phyloP scores from a whole-genome alignment of 768 basidiomycete species.

The Tricholoma hemisulphureum region DNA sequence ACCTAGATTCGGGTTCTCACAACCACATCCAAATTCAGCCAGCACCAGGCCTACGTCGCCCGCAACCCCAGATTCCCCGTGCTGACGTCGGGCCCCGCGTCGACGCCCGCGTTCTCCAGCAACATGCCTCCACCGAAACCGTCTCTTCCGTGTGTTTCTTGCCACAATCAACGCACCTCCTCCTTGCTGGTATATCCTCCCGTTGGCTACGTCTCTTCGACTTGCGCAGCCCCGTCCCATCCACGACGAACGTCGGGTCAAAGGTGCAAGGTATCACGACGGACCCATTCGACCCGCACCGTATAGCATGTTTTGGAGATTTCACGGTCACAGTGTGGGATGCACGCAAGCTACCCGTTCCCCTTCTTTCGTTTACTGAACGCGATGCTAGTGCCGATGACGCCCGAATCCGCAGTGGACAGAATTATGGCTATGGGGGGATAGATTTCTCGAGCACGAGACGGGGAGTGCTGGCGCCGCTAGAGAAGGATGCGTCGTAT shows the following conservation, averaged over 20 bases:
- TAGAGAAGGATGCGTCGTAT: conserved; percentile 62
- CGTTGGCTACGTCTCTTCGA: conserved; percentile 80
- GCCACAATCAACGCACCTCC: conserved; percentile 58
- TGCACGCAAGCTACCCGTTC: conserved; percentile 55
- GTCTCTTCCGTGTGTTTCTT: conserved; percentile 76
- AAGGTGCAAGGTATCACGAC: conserved; percentile 73
- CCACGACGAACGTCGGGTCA: conserved; percentile 46
- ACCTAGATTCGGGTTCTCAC: conserved; percentile 24
- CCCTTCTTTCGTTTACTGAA: conserved; percentile 72
- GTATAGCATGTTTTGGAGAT: conserved; percentile 73
- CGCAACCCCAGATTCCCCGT: conserved; percentile 39
- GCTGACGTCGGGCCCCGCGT: conserved; percentile 36
- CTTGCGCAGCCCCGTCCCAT: conserved; percentile 49
- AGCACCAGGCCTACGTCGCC: conserved; percentile 32
- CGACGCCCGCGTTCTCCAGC: conserved; percentile 61
- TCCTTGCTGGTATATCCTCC: conserved; percentile 74
- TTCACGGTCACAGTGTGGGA: conserved; percentile 78
- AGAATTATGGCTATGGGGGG: conserved; percentile 36
- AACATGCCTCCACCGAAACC: conserved; percentile 67
- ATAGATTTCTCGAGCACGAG: conserved; percentile 73
- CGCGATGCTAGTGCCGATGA: conserved; percentile 75
- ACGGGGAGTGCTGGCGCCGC: conserved; percentile 64
- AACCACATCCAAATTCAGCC: background rate
- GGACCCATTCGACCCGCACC: conserved; percentile 68
- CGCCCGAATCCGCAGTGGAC: conserved; percentile 39